phyloP scores from a whole-genome alignment of 495 filamentous ascomycete genomes.

The Neurospora tetrasperma region DNA sequence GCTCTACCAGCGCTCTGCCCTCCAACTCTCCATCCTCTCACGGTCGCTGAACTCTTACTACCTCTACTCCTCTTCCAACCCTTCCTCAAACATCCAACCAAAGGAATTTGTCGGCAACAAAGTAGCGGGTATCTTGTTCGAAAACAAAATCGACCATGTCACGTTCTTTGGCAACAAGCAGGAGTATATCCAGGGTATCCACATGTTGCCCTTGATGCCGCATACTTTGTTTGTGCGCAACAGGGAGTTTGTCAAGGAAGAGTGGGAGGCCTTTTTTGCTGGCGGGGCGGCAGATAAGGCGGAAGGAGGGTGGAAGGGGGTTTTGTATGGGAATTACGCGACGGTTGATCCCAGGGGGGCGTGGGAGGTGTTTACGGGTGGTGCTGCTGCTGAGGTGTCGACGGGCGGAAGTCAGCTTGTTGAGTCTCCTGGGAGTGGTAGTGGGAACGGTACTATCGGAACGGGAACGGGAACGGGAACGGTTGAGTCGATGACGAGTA shows the following conservation, averaged over 20 bases:
- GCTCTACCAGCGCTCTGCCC: conserved; percentile 4
- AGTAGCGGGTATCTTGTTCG: conserved; percentile 87
- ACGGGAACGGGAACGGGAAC: not conserved
- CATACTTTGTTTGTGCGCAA: conserved; percentile 56
- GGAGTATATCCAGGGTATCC: conserved; percentile 88
- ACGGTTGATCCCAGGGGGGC: conserved; percentile 59
- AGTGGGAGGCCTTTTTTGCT: conserved; percentile 75
- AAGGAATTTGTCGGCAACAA: conserved; percentile 69
- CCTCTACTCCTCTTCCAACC: conserved; percentile 58
- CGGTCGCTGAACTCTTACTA: conserved; percentile 72
- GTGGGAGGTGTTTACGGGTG: conserved; percentile 59
- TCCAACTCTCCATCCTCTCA: conserved; percentile 69
- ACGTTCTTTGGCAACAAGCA: conserved; percentile 80
- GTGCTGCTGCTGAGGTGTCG: not conserved
- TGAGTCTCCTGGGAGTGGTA: not conserved
- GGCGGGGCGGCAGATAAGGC: conserved; percentile 50
- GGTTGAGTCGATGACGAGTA: not conserved
- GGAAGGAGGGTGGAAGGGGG: conserved; percentile 71
- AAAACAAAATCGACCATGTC: conserved; percentile 92
- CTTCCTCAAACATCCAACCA: conserved; percentile 50
- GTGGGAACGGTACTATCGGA: not conserved
- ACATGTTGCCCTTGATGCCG: conserved; percentile 88
- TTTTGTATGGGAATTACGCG: conserved; percentile 75
- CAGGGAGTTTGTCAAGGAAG: conserved; percentile 62
- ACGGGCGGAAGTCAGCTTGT: not conserved